Conservation (phyloP, 257 asterid genomes). For the Fraxinus americana region DNA sequence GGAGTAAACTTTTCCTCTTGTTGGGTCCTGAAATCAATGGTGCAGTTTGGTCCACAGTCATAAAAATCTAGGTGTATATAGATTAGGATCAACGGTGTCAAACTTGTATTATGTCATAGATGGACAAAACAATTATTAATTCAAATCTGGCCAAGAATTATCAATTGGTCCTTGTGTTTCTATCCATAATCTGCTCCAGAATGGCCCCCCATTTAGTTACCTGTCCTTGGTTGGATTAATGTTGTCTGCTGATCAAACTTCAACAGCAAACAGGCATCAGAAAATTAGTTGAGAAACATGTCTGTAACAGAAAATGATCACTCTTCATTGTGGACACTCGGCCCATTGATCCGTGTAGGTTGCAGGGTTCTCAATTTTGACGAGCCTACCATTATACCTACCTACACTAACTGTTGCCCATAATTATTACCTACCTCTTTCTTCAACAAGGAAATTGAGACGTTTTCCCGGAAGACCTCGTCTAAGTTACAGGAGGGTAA, state of each 20-base stretch:
- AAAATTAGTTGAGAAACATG: slow-evolving; percentile 21
- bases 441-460: background rate
- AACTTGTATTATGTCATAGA: background rate
- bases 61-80: background rate
- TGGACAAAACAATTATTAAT: background rate
- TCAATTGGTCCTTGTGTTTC: background rate
- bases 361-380: slow-evolving; percentile 2
- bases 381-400: slow-evolving; percentile 1
- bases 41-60: background rate
- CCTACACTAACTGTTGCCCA: background rate
- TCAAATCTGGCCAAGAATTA: background rate
- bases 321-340: slow-evolving; percentile 10
- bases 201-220: slow-evolving; percentile 15
- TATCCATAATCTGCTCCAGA: background rate
- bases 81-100: background rate
- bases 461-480: background rate
- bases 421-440: background rate
- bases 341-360: background rate
- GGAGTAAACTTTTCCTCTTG: background rate
- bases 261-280: slow-evolving; percentile 33
- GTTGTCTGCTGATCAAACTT: slow-evolving; percentile 23
- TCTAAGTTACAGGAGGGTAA: background rate
- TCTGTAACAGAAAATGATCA: slow-evolving; percentile 30
- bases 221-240: slow-evolving; percentile 30
- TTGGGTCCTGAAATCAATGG: background rate